A percentile compares a stretch with the other conserved stretches of the same genome.
Evolutionary conservation across 371 early-diverging fungal species (phyloP).

Genomic region (Mortierella sp.): DNA sequence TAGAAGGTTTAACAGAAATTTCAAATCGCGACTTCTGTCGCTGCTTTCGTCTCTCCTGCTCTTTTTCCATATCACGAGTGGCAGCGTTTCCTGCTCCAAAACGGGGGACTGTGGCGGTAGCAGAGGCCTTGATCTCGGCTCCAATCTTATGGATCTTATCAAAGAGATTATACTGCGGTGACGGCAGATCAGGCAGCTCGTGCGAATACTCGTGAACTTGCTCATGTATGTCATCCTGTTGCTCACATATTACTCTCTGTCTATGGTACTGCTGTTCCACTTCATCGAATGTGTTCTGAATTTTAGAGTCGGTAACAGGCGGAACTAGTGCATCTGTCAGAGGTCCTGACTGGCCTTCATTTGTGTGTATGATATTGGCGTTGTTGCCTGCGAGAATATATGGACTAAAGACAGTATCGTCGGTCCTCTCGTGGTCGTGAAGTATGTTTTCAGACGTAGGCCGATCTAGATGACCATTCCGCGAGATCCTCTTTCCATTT

Average conservation of each 20-base stretch:
- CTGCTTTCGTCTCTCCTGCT: not conserved
- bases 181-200: not conserved
- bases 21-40: not conserved
- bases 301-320: not conserved
- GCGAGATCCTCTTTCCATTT: not conserved
- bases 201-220: not conserved
- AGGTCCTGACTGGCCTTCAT: not conserved
- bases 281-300: not conserved
- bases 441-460: not conserved
- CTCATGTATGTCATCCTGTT: not conserved
- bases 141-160: slow-evolving; percentile 1
- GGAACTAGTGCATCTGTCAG: not conserved
- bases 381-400: not conserved
- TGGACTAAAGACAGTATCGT: not conserved
- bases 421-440: not conserved
- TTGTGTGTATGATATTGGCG: not conserved
- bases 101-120: not conserved
- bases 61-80: not conserved
- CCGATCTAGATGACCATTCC: not conserved
- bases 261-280: not conserved
- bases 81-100: not conserved
- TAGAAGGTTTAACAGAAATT: not conserved
- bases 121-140: not conserved
- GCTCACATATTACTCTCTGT: not conserved
- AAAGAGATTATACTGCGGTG: not conserved